Evolutionary conservation across 2,329 filamentous ascomycete species (phyloP), one percentile per base, ranked within the genome.

Genomic region (Colletotrichum horii): DNA sequence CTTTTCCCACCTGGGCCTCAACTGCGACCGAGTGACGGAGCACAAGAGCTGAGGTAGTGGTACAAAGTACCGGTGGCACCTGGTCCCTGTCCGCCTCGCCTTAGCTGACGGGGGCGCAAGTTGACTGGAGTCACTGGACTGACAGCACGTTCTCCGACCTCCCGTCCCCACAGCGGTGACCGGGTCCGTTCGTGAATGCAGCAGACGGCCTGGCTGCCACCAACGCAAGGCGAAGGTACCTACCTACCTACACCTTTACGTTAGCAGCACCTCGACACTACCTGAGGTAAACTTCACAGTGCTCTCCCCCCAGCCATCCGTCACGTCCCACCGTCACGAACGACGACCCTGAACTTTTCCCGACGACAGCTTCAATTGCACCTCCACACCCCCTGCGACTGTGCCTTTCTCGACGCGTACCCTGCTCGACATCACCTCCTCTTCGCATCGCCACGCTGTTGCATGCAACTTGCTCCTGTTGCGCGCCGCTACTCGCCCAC

Each of bases 341-440:
- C 52, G 30, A 52, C 60, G 55, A 71, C 52, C 36, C 38, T 62
- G 55, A 64, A 43, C 48, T 43, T 30, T 16, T 14, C 16, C 61
- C 62, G n/a, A 43, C 43, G 22, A 32, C 69, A 56, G 69, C 62
- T 61, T 75, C 73, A 75, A 72, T 67, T 67, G 73, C 62, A 34
- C 28, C 26, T 24, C 22, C 36, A 8, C 9, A 32, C 52, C 32
- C 61, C 30, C 48, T 48, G 9, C 58, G n/a, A 65, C 26, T n/a
- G 24, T 16, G 4, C 52, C 26, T 32, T 24, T 38, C 32, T 28
- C 34, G 69, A 24, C 26, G 24, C 38, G 11, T 52, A 14, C n/a
- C n/a, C 26, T 34, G 7, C 38, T 22, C 22, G 34, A 19, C 24
- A 19, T 30, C 55, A 19, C 32, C 14, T 28, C 11, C n/a, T 15